phyloP scores from a whole-genome alignment of 1,139 yeast genomes.

The Torulaspora pretoriensis region DNA sequence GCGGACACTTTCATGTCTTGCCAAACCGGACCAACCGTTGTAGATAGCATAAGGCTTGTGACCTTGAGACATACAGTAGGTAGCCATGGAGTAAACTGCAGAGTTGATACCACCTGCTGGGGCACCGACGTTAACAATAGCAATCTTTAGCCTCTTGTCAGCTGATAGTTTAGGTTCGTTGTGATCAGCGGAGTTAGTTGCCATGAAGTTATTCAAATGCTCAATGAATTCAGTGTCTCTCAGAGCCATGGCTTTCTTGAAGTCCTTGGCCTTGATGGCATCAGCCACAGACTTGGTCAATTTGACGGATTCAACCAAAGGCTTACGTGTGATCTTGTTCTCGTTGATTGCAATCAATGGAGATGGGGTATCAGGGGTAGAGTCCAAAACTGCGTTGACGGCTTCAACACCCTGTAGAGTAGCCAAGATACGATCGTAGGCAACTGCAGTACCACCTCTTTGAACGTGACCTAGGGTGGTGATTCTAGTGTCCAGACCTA shows the following conservation, averaged over 20 bases:
- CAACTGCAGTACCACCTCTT: slow-evolving; percentile 97
- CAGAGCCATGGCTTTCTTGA: slow-evolving; percentile 77
- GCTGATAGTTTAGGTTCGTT: slow-evolving; percentile 48
- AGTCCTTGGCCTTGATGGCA: slow-evolving; percentile 74
- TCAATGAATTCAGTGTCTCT: slow-evolving; percentile 87
- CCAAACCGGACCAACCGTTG: slow-evolving; percentile 89
- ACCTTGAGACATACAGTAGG: slow-evolving; percentile 86
- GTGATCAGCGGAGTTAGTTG: slow-evolving; percentile 68
- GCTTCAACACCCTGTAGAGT: slow-evolving; percentile 98
- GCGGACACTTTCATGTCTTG: slow-evolving; percentile 71
- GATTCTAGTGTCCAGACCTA: slow-evolving; percentile 89
- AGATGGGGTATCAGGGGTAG: slow-evolving; percentile 87
- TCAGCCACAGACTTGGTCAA: slow-evolving; percentile 82
- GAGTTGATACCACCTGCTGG: slow-evolving; percentile 97
- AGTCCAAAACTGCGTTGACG: slow-evolving; percentile 82
- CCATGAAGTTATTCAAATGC: slow-evolving; percentile 64
- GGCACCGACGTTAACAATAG: slow-evolving; percentile 89
- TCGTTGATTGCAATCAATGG: slow-evolving; percentile 91
- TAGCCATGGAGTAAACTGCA: slow-evolving; percentile 85
- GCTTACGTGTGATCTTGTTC: slow-evolving; percentile 77
- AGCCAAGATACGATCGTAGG: slow-evolving; percentile 83
- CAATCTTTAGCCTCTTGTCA: slow-evolving; percentile 54
- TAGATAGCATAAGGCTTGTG: slow-evolving; percentile 83
- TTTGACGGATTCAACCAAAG: slow-evolving; percentile 83
- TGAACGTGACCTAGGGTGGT: slow-evolving; percentile 97